phyloP scores from a whole-genome alignment of 495 filamentous ascomycete species.

The Hyaloscypha hepaticicola region DNA sequence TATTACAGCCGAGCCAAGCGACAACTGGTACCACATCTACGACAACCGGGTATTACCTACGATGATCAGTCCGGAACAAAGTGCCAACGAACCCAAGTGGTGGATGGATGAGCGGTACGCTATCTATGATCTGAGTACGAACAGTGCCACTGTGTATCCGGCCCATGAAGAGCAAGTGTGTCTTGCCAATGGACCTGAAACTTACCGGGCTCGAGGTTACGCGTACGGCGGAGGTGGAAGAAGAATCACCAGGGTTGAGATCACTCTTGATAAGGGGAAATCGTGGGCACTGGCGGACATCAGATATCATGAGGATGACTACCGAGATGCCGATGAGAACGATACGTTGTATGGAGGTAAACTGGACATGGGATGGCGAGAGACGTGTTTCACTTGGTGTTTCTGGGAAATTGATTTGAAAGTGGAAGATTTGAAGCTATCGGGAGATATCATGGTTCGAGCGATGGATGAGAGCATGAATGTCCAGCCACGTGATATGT shows the following conservation, averaged over 20 bases:
- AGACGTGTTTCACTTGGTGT: constrained; percentile 88
- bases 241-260: constrained; percentile 77
- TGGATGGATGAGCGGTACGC: constrained; percentile 94
- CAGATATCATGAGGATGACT: constrained; percentile 84
- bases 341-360: constrained; percentile 72
- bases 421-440: constrained; percentile 56
- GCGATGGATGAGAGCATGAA: constrained; percentile 93
- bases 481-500: constrained; percentile 89
- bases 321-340: constrained; percentile 59
- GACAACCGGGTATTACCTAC: constrained; percentile 93
- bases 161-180: constrained; percentile 72
- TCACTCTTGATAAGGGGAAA: constrained; percentile 82
- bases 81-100: constrained; percentile 69
- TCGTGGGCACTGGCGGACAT: constrained; percentile 81
- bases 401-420: constrained; percentile 84
- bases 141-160: constrained; percentile 80
- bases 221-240: constrained; percentile 91
- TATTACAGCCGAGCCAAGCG: constrained; percentile 73
- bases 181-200: constrained; percentile 46
- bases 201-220: constrained; percentile 75
- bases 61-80: constrained; percentile 80
- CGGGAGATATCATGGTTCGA: constrained; percentile 76
- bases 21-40: constrained; percentile 97
- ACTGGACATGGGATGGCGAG: constrained; percentile 80
- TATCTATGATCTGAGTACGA: constrained; percentile 90